Evolutionary conservation across 306 rosid species (phyloP).

Genomic region (Hippophae rhamnoides): DNA sequence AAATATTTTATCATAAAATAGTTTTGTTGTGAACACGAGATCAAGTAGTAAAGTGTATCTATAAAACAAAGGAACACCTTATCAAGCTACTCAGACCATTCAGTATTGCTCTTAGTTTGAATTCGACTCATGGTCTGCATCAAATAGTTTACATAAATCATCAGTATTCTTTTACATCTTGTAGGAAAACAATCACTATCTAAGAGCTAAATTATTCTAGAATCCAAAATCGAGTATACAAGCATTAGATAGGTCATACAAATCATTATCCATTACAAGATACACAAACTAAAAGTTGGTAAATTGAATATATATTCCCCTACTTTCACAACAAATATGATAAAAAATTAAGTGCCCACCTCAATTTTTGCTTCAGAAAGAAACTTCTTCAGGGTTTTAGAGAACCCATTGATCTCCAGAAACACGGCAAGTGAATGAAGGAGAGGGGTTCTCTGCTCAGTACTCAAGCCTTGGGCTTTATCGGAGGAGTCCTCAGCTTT

Average conservation of each 20-base stretch:
- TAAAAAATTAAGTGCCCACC: conserved; percentile 22
- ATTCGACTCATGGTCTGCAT: too few relatives aligned
- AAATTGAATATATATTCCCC: not conserved
- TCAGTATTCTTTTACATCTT: too few relatives aligned
- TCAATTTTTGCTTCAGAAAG: conserved; percentile 50
- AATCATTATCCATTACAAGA: not conserved
- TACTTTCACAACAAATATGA: conserved; percentile 1
- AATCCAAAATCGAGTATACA: too few relatives aligned
- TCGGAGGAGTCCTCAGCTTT: conserved; percentile 6
- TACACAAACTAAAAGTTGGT: not conserved
- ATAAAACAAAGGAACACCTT: too few relatives aligned
- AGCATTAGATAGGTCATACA: not conserved
- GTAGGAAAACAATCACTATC: too few relatives aligned
- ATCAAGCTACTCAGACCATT: too few relatives aligned
- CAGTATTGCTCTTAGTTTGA: too few relatives aligned
- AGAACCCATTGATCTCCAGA: conserved; percentile 47
- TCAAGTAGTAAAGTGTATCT: too few relatives aligned
- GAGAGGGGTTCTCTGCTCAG: conserved; percentile 36
- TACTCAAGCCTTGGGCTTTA: conserved; percentile 3
- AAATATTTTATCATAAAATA: too few relatives aligned
- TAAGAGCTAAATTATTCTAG: too few relatives aligned
- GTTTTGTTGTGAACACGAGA: too few relatives aligned
- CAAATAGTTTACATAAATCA: too few relatives aligned
- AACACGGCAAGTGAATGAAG: conserved; percentile 50
- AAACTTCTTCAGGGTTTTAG: conserved; percentile 62